Evolutionary conservation across 2,329 filamentous ascomycete genomes (phyloP), one percentile per base, ranked within the genome.

Genomic region (Aspergillus neotritici): DNA sequence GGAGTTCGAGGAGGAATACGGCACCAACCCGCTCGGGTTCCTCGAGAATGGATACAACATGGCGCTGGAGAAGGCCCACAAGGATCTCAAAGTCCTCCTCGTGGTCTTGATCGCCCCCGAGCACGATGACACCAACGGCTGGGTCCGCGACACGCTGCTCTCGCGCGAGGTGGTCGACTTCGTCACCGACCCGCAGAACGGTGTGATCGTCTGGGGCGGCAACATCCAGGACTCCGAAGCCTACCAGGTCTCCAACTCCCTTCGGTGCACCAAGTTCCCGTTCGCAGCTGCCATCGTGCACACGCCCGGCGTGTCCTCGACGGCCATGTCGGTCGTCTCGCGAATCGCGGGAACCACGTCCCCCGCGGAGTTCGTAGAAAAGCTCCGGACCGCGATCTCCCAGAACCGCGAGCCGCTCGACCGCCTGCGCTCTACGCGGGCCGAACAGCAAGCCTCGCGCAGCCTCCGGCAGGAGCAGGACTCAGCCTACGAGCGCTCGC

Each of bases 1-100:
- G 7, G 90, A 97, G 56, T 95, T 98, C 53, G 89, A 95, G 57
- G 93, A 98, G 67, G 87, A 94, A 57, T 93, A 96, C 60, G 89
- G 88, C 0, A 69, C 74, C 13, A 60, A 70, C 37, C 47, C 61
- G 4, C 68, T 97, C 4, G 83, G 85, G 0, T 95, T 94, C 64
- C 82, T 84, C 53, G 90, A 96, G 60, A 86, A 85, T 40, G 89
- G 91, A 4, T 93, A 97, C 61, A 90, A 94, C 4, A 86, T 94
- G 67, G 89, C 90, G 0, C 80, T 95, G 49, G 93, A 98, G 60
- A 70, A 84, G 31, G 89, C 91, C 5, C 96, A 97, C 71, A 83
- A 82, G 54, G 88, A 97, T 30, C 76, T 96, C 43, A 94, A 94
- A 62, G 95, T 94, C 61, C 73, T 98, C 11, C 69, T 97, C n/a